Conservation (phyloP, 164 flowering plant species). For the Akebia trifoliata region DNA sequence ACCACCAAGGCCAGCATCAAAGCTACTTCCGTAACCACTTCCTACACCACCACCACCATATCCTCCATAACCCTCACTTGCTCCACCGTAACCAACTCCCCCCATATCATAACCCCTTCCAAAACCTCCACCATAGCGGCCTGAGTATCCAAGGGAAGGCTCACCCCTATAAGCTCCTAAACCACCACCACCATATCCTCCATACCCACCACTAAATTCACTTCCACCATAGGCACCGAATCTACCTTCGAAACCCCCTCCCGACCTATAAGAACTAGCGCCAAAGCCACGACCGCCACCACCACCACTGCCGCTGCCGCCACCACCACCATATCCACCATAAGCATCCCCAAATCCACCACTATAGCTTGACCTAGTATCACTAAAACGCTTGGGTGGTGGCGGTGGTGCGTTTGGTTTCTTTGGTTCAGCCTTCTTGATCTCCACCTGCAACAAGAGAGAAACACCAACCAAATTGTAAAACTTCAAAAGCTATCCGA, state of each 20-base stretch:
- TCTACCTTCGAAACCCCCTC: constrained; percentile 53
- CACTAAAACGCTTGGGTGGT: constrained; percentile 48
- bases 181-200: constrained; percentile 54
- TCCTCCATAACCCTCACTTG: constrained; percentile 49
- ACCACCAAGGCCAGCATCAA: constrained; percentile 33
- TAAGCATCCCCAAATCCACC: constrained; percentile 62
- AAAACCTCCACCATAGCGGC: constrained; percentile 56
- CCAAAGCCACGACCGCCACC: constrained; percentile 37
- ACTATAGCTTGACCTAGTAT: constrained; percentile 46
- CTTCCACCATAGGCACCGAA: constrained; percentile 48
- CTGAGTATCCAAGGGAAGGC: constrained; percentile 52
- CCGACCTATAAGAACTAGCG: constrained; percentile 53
- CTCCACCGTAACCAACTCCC: constrained; percentile 56
- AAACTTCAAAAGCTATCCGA: constrained; percentile 8
- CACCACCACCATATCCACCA: constrained; percentile 47
- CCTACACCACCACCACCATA: constrained; percentile 31
- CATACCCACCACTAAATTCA: constrained; percentile 52
- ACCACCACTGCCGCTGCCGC: constrained; percentile 35
- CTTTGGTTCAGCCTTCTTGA: constrained; percentile 94
- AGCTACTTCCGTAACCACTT: constrained; percentile 42
- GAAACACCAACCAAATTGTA: constrained; percentile 18
- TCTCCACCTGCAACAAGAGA: constrained; percentile 66
- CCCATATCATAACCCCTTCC: constrained; percentile 59
- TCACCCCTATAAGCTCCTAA: constrained; percentile 61
- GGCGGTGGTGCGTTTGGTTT: constrained; percentile 46